phyloP scores from a whole-genome alignment of 2,329 filamentous ascomycete species.

The Phyllosticta citribraziliensis region DNA sequence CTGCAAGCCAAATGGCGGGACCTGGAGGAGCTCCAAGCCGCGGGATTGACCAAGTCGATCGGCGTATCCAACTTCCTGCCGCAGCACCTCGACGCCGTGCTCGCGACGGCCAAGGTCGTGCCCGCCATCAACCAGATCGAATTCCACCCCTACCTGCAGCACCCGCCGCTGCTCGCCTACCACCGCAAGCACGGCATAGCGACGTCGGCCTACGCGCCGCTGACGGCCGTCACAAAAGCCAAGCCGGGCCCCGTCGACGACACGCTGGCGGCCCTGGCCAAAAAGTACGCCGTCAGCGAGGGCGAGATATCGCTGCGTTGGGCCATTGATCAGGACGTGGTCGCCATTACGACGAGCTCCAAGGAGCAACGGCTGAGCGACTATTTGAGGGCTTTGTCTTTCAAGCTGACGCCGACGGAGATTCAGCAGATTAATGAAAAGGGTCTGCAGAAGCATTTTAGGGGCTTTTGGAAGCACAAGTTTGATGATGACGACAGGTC shows the following conservation, averaged over 20 bases:
- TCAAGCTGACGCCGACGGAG: slow-evolving; percentile 50
- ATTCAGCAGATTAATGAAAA: slow-evolving; percentile 38
- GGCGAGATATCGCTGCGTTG: slow-evolving; percentile 50
- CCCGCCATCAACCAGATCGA: slow-evolving; percentile 62
- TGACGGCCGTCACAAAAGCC: slow-evolving; percentile 44
- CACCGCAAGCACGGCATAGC: slow-evolving; percentile 40
- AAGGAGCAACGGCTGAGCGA: slow-evolving; percentile 51
- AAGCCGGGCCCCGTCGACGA: slow-evolving; percentile 46
- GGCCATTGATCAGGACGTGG: slow-evolving; percentile 50
- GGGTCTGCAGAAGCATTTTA: slow-evolving; percentile 52
- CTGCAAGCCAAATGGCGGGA: slow-evolving; percentile 49
- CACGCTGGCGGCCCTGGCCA: slow-evolving; percentile 41
- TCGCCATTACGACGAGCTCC: slow-evolving; percentile 50
- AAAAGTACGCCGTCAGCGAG: slow-evolving; percentile 51
- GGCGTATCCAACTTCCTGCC: slow-evolving; percentile 52
- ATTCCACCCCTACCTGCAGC: slow-evolving; percentile 59
- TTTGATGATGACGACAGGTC: slow-evolving; percentile 45
- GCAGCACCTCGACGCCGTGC: slow-evolving; percentile 43
- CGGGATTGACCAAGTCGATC: slow-evolving; percentile 50
- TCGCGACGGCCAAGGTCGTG: slow-evolving; percentile 43
- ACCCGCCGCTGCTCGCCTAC: slow-evolving; percentile 46
- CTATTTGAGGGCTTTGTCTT: slow-evolving; percentile 46
- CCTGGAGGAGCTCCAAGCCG: slow-evolving; percentile 49
- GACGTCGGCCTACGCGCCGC: slow-evolving; percentile 37
- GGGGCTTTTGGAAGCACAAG: slow-evolving; percentile 48